Percentiles rank a stretch among this genome's conserved stretches.
These are phyloP conservation scores for Biscutella auriculata DNA, from an alignment of 441 rosid species.

Conservation along the genomic window DNA sequence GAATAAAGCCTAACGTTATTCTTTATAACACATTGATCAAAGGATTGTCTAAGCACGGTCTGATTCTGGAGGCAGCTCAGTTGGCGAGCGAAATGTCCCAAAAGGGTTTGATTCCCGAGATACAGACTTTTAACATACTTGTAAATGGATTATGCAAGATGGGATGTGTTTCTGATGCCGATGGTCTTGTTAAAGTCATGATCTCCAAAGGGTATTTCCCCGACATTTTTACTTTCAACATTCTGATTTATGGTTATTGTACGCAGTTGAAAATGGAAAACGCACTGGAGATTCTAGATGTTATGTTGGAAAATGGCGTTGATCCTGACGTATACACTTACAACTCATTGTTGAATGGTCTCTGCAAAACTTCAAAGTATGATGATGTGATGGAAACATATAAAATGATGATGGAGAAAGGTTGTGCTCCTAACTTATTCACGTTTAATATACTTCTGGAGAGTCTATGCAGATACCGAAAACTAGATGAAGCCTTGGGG, in stretches of 20 bases:
- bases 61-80: conserved; percentile 62
- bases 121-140: conserved; percentile 74
- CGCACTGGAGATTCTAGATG: conserved; percentile 51
- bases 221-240: conserved; percentile 79
- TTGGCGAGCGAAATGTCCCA: conserved; percentile 60
- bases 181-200: conserved; percentile 49
- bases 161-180: conserved; percentile 84
- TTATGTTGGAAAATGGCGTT: conserved; percentile 56
- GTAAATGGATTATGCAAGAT: conserved; percentile 83
- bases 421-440: conserved; percentile 59
- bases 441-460: conserved; percentile 76
- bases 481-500: conserved; percentile 51
- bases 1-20: conserved; percentile 46
- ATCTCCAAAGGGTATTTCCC: conserved; percentile 62
- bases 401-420: conserved; percentile 50
- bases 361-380: conserved; percentile 66
- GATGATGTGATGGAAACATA: conserved; percentile 77
- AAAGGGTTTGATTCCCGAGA: conserved; percentile 49
- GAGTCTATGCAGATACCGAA: conserved; percentile 68
- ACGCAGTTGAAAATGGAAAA: conserved; percentile 62
- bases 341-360: conserved; percentile 80
- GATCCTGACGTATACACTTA: conserved; percentile 79
- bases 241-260: conserved; percentile 78
- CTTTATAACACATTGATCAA: conserved; percentile 59
- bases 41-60: conserved; percentile 72